Percentiles rank a stretch among this genome's conserved stretches.
Conservation (phyloP, 345 rosid genomes). For the Stellera chamaejasme region DNA sequence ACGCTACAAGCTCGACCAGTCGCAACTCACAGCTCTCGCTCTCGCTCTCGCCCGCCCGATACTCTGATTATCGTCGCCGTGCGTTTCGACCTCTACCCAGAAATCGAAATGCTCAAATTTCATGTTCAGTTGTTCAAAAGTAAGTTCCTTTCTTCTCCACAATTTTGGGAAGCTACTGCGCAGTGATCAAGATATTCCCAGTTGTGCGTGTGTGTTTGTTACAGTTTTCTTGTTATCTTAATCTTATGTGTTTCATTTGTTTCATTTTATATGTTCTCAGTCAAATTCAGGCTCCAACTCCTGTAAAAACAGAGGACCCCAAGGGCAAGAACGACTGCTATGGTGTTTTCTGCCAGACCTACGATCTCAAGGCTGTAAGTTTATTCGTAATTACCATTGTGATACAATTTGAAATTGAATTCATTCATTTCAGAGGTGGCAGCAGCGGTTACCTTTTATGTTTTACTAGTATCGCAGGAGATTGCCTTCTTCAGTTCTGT, state of each 20-base stretch:
- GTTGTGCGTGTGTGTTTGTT: not conserved
- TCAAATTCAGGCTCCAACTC: conserved; percentile 45
- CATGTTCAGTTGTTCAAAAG: conserved; percentile 70
- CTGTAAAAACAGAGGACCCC: conserved; percentile 34
- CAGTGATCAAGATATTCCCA: not conserved
- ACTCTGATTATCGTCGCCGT: conserved; percentile 38
- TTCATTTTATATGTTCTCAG: conserved; percentile 12
- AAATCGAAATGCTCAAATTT: conserved; percentile 28
- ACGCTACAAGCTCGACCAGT: conserved; percentile 25
- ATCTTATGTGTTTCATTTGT: conserved; percentile 5
- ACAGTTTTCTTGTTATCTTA: not conserved
- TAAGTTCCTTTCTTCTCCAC: conserved; percentile 15
- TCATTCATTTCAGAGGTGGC: not conserved
- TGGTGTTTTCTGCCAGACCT: conserved; percentile 92
- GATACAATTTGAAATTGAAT: not conserved
- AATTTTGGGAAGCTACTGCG: no score
- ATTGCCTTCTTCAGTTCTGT: not conserved
- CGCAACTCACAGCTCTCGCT: conserved; percentile 42
- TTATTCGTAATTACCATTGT: not conserved
- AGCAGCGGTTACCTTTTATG: not conserved
- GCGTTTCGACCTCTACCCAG: conserved; percentile 32
- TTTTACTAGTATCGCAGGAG: not conserved
- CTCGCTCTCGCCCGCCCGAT: conserved; percentile 43
- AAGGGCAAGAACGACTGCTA: conserved; percentile 59
- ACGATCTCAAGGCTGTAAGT: conserved; percentile 85